Conservation (phyloP, 305 asterid species). For the Rubia tinctorum region DNA sequence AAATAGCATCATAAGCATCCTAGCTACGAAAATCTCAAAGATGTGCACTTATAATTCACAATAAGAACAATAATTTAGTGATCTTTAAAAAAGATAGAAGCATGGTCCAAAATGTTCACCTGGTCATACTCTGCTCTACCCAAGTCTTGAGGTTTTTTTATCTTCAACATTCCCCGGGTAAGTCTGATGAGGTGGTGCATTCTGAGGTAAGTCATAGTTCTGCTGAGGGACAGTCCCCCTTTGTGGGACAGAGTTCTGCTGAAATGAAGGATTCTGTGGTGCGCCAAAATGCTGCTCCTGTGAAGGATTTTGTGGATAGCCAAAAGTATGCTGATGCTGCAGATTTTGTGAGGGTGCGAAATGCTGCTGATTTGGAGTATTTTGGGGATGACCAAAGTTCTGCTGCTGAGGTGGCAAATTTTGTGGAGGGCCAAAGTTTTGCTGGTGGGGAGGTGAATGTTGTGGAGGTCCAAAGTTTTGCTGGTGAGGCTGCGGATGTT, state of each 20-base stretch:
- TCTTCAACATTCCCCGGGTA: not conserved
- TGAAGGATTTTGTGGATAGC: slow-evolving; percentile 16
- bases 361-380: slow-evolving; percentile 24
- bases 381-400: slow-evolving; percentile 19
- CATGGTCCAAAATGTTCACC: slow-evolving; percentile 26
- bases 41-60: not conserved
- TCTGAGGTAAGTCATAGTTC: slow-evolving; percentile 19
- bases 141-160: slow-evolving; percentile 21
- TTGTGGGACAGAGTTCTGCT: slow-evolving; percentile 17
- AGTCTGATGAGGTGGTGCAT: slow-evolving; percentile 22
- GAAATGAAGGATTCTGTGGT: slow-evolving; percentile 10
- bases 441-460: slow-evolving; percentile 21
- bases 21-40: not conserved
- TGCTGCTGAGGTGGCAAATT: slow-evolving; percentile 23
- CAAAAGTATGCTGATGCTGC: slow-evolving; percentile 25
- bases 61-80: slow-evolving; percentile 24
- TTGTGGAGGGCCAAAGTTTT: slow-evolving; percentile 22
- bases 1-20: not conserved
- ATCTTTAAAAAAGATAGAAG: slow-evolving; percentile 28
- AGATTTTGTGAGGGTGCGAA: slow-evolving; percentile 15
- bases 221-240: slow-evolving; percentile 19
- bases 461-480: slow-evolving; percentile 22
- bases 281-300: slow-evolving; percentile 19
- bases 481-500: slow-evolving; percentile 11
- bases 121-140: slow-evolving; percentile 19